Percentiles rank a stretch among this genome's conserved stretches.
Evolutionary conservation across 2,329 filamentous ascomycete species (phyloP).

Genomic region (Diaporthe eres): DNA sequence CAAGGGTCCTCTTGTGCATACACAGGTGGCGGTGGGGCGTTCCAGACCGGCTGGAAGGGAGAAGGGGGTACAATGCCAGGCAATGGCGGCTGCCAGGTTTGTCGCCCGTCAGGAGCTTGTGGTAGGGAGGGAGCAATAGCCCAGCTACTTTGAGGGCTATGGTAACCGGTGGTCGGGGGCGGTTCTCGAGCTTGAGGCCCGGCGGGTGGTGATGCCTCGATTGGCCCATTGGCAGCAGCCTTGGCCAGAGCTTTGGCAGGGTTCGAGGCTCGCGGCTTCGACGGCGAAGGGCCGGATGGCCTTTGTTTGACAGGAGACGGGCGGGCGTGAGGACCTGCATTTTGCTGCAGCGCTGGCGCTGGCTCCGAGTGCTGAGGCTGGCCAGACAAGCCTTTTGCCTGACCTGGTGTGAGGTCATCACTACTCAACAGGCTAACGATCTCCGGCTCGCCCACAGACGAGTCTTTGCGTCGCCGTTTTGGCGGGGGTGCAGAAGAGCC

Average conservation of each 20-base stretch:
- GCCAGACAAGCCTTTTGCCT: not conserved
- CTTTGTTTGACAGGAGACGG: not conserved
- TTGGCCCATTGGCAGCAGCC: slow-evolving; percentile 11
- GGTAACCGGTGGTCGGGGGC: not conserved
- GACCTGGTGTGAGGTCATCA: not conserved
- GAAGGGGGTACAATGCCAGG: not conserved
- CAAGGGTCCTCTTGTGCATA: not conserved
- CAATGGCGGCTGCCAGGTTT: not conserved
- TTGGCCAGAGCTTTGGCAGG: slow-evolving; percentile 25
- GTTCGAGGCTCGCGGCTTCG: not conserved
- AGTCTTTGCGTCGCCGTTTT: slow-evolving; percentile 27
- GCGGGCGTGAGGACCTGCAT: not conserved
- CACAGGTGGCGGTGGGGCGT: not conserved
- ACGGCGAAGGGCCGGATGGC: not conserved
- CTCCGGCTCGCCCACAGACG: not conserved
- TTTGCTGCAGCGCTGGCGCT: not conserved
- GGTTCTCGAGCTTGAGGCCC: not conserved
- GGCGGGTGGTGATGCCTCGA: no score
- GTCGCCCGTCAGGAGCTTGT: not conserved
- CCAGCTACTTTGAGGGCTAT: not conserved
- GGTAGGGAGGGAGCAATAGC: not conserved
- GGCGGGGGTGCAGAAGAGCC: not conserved
- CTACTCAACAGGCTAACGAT: not conserved
- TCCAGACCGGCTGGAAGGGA: slow-evolving; percentile 6
- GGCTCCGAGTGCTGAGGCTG: not conserved